Percentiles rank a stretch among this genome's conserved stretches.
phyloP scores from a whole-genome alignment of 2,329 filamentous ascomycete genomes.

The Phoma sp. region DNA sequence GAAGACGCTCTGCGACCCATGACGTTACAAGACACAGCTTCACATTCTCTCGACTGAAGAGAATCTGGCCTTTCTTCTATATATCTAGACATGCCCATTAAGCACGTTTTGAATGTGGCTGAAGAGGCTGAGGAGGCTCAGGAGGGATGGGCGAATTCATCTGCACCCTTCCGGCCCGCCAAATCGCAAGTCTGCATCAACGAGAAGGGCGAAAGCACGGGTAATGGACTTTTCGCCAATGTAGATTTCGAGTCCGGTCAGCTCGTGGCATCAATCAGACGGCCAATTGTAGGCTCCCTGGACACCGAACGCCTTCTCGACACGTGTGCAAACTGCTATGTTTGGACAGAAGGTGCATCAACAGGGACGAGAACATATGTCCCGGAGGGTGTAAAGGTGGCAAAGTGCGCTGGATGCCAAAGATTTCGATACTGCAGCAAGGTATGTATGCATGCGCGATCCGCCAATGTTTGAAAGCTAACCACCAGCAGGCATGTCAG shows the following conservation, averaged over 20 bases:
- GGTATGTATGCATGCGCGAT: conserved; percentile 47
- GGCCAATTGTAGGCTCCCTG: conserved; percentile 63
- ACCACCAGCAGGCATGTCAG: conserved; percentile 61
- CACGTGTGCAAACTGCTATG: conserved; percentile 66
- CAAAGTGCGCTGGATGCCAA: conserved; percentile 65
- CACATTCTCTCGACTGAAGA: neutral
- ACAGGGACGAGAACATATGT: conserved; percentile 44
- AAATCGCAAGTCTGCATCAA: conserved; percentile 32
- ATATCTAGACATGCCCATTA: conserved; percentile 6
- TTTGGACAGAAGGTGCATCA: conserved; percentile 47
- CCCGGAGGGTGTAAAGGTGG: conserved; percentile 51
- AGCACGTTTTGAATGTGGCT: conserved; percentile 17
- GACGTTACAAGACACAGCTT: conserved; percentile 13
- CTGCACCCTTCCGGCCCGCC: conserved; percentile 30
- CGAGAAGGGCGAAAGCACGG: conserved; percentile 40
- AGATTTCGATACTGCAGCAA: conserved; percentile 67
- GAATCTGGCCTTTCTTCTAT: conserved; percentile 3
- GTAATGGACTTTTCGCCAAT: conserved; percentile 64
- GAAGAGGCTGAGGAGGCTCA: conserved; percentile 12
- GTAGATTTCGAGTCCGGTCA: conserved; percentile 57
- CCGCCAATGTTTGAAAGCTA: neutral
- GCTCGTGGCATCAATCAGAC: conserved; percentile 57
- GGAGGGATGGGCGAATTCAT: conserved; percentile 14
- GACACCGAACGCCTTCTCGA: conserved; percentile 60
- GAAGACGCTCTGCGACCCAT: conserved; percentile 10